Evolutionary conservation across 2,329 filamentous ascomycete species (phyloP), one percentile per base, ranked within the genome.

Genomic region (Fusarium udum): DNA sequence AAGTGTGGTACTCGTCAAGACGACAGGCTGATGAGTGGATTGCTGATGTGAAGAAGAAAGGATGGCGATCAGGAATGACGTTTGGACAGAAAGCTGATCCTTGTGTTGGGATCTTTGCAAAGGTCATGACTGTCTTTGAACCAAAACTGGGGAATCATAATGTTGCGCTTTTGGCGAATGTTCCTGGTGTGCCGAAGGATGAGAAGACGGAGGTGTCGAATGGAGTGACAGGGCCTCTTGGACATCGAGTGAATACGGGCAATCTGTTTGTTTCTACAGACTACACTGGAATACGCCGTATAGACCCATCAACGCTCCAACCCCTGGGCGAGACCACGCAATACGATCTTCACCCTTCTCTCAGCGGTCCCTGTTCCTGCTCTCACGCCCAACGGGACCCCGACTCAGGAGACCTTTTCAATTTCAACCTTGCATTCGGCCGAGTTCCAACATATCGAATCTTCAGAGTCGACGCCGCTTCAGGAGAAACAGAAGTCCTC

Each of bases 61-160:
- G 93, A 2, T 84, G 84, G 56, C 79, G 88, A 2, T 83, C 86
- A 4, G 83, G 84, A 24, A 84, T 92, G 66, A 90, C 87, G 8
- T 97, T 96, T 79, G 94, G 85, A 0, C 91, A 93, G 72, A 90
- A 89, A 68, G 86, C 87, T 6, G 93, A 97, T 75, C 93, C 93
- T 0, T 96, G 93, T 78, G 85, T 93, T 57, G 90, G 90, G 20
- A 82, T 94, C 42, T 94, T 94, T 78, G 85, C 88, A 65, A 95
- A 96, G 79, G 81, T 92, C 67, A 91, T 92, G 88, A 86, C 88
- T 65, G 78, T 90, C 26, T 92, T 92, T 80, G 80, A 79, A 14
- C 78, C 77, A 6, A 69, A 73, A 11, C 66, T 79, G 32, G 69
- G 83, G 48, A 84, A 87, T 42, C 94, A 94, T 72, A 84, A 87